These are phyloP conservation scores for Pseudocercospora fuligena DNA, from an alignment of 2,329 filamentous ascomycete genomes.

Conservation along the genomic window DNA sequence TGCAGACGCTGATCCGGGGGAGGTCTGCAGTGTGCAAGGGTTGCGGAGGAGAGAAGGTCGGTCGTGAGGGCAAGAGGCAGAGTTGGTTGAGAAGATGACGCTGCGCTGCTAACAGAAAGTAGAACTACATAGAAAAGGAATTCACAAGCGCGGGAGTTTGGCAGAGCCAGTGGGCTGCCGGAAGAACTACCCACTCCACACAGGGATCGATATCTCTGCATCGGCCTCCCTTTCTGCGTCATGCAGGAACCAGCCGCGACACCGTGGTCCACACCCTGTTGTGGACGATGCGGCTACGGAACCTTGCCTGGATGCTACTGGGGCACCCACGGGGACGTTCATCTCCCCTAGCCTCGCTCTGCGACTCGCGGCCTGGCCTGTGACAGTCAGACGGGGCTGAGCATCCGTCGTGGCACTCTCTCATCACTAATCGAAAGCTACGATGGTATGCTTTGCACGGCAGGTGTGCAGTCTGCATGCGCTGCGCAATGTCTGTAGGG, in stretches of 20 bases:
- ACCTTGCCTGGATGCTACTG: neutral
- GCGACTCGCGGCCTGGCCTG: neutral
- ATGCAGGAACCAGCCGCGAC: conserved; percentile 6
- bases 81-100: neutral
- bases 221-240: neutral
- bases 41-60: neutral
- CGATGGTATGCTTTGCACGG: neutral
- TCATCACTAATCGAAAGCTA: neutral
- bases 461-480: neutral
- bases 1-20: conserved; percentile 2
- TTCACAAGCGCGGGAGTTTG: neutral
- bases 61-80: neutral
- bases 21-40: neutral
- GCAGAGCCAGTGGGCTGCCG: neutral
- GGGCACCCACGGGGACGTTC: neutral
- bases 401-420: neutral
- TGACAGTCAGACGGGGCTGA: neutral
- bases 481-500: neutral
- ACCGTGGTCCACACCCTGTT: neutral
- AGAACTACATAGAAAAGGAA: neutral
- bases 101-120: neutral
- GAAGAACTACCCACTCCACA: conserved; percentile 1
- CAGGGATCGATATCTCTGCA: neutral
- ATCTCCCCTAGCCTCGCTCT: neutral
- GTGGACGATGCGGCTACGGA: neutral